Conservation (phyloP, 2,329 filamentous ascomycete species). For the Fusarium xyrophilum region DNA sequence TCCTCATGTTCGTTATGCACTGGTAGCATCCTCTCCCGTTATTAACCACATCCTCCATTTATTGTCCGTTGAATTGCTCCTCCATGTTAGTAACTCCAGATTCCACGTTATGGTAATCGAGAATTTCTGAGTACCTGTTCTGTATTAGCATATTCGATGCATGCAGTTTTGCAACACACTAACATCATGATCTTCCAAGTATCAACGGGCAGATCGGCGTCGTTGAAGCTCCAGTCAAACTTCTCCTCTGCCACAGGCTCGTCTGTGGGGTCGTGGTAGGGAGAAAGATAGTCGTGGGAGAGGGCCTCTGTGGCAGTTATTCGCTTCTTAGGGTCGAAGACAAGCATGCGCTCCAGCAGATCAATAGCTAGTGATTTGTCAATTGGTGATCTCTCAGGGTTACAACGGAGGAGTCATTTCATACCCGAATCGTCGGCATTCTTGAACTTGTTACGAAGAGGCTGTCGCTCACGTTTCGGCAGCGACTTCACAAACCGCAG, state of each 20-base stretch:
- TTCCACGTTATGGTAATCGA: slow-evolving; percentile 97
- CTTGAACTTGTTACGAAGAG: slow-evolving; percentile 88
- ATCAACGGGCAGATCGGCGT: slow-evolving; percentile 94
- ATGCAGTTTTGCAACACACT: slow-evolving; percentile 41
- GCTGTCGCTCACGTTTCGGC: slow-evolving; percentile 90
- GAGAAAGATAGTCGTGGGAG: slow-evolving; percentile 89
- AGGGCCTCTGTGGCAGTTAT: slow-evolving; percentile 87
- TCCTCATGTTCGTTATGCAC: slow-evolving; percentile 29
- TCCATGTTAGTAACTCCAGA: slow-evolving; percentile 51
- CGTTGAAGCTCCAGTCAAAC: slow-evolving; percentile 99
- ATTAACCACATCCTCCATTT: slow-evolving; percentile 46
- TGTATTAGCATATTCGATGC: slow-evolving; percentile 11
- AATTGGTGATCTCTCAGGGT: neutral
- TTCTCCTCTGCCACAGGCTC: slow-evolving; percentile 96
- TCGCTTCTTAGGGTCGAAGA: slow-evolving; percentile 97
- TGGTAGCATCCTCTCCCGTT: slow-evolving; percentile 32
- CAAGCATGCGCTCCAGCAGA: slow-evolving; percentile 93
- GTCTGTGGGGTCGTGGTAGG: slow-evolving; percentile 96
- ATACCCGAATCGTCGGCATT: slow-evolving; percentile 87
- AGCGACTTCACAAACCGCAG: slow-evolving; percentile 96
- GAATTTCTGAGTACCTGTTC: slow-evolving; percentile 93
- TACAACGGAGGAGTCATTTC: slow-evolving; percentile 37
- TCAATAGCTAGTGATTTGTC: slow-evolving; percentile 72
- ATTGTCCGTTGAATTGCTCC: slow-evolving; percentile 49
- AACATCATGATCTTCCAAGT: slow-evolving; percentile 99